Conservation (phyloP, 2,329 filamentous ascomycete species). For the Talaromyces sp. region DNA sequence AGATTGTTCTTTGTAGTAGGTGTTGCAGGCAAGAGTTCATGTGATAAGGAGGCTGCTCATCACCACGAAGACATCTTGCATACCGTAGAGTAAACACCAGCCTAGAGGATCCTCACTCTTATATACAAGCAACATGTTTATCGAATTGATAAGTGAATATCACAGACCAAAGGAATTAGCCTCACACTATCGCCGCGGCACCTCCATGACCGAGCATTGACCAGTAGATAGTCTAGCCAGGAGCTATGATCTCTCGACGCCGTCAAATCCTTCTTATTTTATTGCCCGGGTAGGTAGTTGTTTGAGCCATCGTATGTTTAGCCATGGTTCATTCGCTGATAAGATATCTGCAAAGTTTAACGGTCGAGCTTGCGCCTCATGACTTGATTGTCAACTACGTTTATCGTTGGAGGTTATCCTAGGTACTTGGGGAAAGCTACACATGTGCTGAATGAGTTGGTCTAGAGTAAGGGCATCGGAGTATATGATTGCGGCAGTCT, state of each 20-base stretch:
- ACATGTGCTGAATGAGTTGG: not conserved
- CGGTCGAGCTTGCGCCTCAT: not conserved
- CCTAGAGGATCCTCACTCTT: not conserved
- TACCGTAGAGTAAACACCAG: not conserved
- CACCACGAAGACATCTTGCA: not conserved
- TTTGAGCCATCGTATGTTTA: not conserved
- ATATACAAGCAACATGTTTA: not conserved
- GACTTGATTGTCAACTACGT: not conserved
- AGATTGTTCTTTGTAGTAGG: not conserved
- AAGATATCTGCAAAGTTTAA: not conserved
- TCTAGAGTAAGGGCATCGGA: not conserved
- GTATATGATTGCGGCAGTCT: not conserved
- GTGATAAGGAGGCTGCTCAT: not conserved
- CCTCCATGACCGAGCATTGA: not conserved
- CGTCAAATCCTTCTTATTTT: not conserved
- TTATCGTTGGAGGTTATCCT: not conserved
- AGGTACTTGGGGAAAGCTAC: not conserved
- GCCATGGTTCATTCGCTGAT: not conserved
- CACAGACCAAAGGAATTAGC: not conserved
- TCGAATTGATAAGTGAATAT: not conserved
- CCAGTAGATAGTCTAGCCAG: slow-evolving; percentile 1
- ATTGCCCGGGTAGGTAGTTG: slow-evolving; percentile 3
- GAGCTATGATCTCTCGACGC: slow-evolving; percentile 8
- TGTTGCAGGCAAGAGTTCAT: not conserved
- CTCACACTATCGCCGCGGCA: slow-evolving; percentile 1